A percentile compares a stretch with the other conserved stretches of the same genome.
These are phyloP conservation scores for Diaporthe eres DNA, from an alignment of 2,329 filamentous ascomycete species.

Conservation along the genomic window DNA sequence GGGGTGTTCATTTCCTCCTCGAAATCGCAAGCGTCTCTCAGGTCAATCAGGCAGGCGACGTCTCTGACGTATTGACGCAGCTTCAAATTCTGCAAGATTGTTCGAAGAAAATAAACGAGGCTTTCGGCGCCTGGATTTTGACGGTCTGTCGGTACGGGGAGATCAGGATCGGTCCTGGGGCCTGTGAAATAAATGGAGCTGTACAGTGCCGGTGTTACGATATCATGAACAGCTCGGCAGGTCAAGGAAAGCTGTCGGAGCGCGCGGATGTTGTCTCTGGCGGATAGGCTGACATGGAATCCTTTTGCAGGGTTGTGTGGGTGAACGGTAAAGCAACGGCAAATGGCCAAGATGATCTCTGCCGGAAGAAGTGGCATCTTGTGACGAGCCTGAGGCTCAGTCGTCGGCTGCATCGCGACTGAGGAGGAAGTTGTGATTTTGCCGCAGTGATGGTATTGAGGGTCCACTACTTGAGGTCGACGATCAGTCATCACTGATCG, in stretches of 20 bases:
- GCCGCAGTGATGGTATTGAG: no score
- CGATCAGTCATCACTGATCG: no score
- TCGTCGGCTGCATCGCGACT: background rate
- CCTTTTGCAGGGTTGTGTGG: background rate
- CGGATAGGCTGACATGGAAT: background rate
- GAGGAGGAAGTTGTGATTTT: no score
- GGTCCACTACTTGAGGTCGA: no score
- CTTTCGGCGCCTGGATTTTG: background rate
- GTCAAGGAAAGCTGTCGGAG: background rate
- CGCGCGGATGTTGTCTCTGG: background rate
- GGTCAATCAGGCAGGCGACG: background rate
- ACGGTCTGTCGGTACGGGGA: fast-evolving
- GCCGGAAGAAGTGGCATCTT: background rate
- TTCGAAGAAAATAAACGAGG: background rate
- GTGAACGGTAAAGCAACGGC: background rate
- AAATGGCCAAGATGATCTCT: background rate
- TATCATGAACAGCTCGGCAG: background rate
- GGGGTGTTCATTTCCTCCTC: background rate
- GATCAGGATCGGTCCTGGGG: background rate
- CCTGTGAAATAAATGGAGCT: background rate
- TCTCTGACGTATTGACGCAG: background rate
- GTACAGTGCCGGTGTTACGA: conserved; percentile 5
- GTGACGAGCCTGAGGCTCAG: background rate
- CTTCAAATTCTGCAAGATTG: background rate
- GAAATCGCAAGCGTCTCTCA: background rate